These are phyloP conservation scores for Solanum bulbocastanum DNA, from an alignment of 257 asterid species.

Conservation along the genomic window DNA sequence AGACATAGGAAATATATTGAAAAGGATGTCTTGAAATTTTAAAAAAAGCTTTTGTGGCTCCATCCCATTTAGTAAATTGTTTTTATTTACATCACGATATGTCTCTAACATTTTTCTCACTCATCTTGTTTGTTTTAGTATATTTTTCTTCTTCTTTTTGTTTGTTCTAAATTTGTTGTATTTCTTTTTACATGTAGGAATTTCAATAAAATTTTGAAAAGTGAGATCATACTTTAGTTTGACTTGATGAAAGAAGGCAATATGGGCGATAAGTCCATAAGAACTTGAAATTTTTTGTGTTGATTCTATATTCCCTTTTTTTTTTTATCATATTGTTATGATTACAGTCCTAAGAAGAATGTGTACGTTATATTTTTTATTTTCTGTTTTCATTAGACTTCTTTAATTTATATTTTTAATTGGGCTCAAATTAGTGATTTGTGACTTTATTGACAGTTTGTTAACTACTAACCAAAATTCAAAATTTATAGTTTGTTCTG, in stretches of 20 bases:
- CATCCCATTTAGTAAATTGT: neutral
- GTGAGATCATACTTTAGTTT: neutral
- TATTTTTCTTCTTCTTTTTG: neutral
- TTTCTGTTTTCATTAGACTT: neutral
- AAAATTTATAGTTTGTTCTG: neutral
- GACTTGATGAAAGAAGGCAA: neutral
- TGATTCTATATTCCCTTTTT: no score
- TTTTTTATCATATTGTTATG: no score
- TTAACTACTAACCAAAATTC: neutral
- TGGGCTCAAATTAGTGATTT: neutral
- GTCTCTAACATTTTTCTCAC: neutral
- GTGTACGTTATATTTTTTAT: neutral
- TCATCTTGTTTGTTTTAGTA: neutral
- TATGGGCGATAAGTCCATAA: no score
- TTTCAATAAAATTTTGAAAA: neutral
- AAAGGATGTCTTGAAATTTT: no score
- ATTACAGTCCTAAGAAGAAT: neutral
- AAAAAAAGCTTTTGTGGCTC: no score
- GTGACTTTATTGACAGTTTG: neutral
- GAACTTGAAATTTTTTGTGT: no score
- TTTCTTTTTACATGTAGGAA: neutral
- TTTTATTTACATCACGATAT: no score
- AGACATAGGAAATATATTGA: no score
- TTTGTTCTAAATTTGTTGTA: neutral
- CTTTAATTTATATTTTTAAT: no score